Conservation (phyloP, 768 basidiomycete species). For the Collybia sordida region DNA sequence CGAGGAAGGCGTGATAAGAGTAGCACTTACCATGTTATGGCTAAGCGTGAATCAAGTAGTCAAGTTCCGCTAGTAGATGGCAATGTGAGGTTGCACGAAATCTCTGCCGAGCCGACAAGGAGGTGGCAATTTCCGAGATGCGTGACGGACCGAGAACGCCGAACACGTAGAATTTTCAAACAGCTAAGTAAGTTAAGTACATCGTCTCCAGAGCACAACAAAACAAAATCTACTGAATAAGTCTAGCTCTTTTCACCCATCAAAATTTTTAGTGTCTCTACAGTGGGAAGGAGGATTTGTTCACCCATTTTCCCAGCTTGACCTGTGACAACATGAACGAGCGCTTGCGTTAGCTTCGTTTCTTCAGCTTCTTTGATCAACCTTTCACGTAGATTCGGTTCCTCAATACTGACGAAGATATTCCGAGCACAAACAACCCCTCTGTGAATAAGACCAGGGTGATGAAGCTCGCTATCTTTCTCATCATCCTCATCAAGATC, state of each 20-base stretch:
- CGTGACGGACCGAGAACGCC: not conserved
- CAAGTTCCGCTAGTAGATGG: no score
- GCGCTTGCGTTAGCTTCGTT: conserved; percentile 50
- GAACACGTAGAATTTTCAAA: no score
- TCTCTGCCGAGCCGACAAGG: not conserved
- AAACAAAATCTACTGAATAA: not conserved
- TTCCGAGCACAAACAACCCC: conserved; percentile 76
- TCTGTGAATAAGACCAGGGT: conserved; percentile 69
- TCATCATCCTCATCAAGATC: conserved; percentile 37
- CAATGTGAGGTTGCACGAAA: no score
- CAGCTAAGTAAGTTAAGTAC: no score
- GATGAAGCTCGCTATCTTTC: conserved; percentile 32
- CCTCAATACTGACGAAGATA: conserved; percentile 47
- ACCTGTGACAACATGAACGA: conserved; percentile 50
- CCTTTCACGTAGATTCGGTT: conserved; percentile 33
- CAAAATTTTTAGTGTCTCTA: conserved; percentile 47
- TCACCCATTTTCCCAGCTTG: conserved; percentile 29
- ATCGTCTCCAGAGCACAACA: no score
- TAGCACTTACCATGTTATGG: conserved; percentile 13
- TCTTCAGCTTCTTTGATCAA: conserved; percentile 53
- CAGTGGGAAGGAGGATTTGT: conserved; percentile 45
- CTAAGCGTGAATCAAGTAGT: not conserved
- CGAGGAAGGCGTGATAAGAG: not conserved
- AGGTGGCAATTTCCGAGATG: not conserved
- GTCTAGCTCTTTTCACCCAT: conserved; percentile 11